Conservation (phyloP, 2,329 filamentous ascomycete species). For the Xylaria polymorpha region DNA sequence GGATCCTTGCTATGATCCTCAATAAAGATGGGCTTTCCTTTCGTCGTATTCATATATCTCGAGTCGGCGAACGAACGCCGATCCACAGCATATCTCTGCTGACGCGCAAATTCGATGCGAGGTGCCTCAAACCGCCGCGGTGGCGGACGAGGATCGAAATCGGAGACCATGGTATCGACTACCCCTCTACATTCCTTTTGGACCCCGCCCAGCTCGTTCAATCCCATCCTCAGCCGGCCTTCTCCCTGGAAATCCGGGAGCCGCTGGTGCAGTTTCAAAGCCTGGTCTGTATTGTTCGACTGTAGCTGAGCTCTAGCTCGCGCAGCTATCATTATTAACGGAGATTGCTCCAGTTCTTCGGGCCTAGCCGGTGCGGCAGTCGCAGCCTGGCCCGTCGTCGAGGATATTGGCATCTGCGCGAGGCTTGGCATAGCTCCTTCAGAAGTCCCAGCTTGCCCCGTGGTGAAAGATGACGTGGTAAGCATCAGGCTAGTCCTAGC, state of each 20-base stretch:
- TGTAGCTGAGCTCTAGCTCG: background rate
- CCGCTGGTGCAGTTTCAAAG: background rate
- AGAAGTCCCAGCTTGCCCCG: background rate
- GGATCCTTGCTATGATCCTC: background rate
- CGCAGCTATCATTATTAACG: background rate
- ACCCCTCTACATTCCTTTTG: background rate
- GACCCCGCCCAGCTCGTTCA: background rate
- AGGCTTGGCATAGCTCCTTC: background rate
- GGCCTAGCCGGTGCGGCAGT: background rate
- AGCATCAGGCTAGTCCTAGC: background rate
- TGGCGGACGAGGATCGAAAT: background rate
- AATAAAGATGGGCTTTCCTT: background rate
- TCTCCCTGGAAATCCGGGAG: background rate
- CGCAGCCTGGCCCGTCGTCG: background rate
- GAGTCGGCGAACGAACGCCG: background rate
- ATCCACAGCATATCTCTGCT: background rate
- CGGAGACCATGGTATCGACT: slow-evolving; percentile 2
- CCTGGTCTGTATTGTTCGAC: background rate
- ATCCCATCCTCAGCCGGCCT: background rate
- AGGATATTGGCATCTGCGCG: background rate
- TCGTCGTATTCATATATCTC: background rate
- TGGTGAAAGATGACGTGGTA: background rate
- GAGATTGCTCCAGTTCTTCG: background rate
- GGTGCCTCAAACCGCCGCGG: background rate
- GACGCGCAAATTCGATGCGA: background rate